These are phyloP conservation scores for Aspergillus tamarii DNA, from an alignment of 2,329 filamentous ascomycete species.

Conservation along the genomic window DNA sequence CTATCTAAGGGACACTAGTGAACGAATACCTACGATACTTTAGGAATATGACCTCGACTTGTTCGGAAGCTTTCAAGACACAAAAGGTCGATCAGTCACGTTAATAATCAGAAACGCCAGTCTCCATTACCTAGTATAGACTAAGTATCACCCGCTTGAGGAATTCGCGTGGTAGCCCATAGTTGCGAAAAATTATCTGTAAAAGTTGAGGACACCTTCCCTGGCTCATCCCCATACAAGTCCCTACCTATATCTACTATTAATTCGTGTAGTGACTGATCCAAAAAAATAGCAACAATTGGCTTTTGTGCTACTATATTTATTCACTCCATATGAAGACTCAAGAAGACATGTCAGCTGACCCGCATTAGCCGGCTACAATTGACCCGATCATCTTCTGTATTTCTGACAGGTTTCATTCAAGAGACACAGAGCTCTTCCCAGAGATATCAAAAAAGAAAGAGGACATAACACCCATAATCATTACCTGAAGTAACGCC, in stretches of 20 bases:
- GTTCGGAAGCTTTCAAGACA: not conserved
- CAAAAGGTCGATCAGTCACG: not conserved
- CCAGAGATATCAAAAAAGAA: not conserved
- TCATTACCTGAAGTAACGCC: not conserved
- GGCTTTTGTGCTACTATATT: slow-evolving; percentile 1
- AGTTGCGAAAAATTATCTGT: not conserved
- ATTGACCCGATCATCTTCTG: not conserved
- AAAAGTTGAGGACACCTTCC: not conserved
- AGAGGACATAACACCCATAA: not conserved
- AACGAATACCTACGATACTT: too few species aligned
- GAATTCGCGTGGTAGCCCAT: not conserved
- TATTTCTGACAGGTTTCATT: not conserved
- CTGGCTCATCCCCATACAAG: too few species aligned
- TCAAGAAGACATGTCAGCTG: not conserved
- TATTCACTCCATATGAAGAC: not conserved
- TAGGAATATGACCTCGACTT: not conserved
- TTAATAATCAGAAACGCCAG: too few species aligned
- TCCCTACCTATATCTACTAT: not conserved
- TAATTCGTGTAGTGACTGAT: not conserved
- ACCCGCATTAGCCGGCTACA: not conserved
- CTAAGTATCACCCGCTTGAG: not conserved
- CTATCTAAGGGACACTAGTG: too few species aligned
- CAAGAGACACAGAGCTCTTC: not conserved
- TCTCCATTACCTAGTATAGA: not conserved
- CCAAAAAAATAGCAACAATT: not conserved